Evolutionary conservation across 768 basidiomycete species (phyloP).

Genomic region (Pleurotus salmoneostramineus): DNA sequence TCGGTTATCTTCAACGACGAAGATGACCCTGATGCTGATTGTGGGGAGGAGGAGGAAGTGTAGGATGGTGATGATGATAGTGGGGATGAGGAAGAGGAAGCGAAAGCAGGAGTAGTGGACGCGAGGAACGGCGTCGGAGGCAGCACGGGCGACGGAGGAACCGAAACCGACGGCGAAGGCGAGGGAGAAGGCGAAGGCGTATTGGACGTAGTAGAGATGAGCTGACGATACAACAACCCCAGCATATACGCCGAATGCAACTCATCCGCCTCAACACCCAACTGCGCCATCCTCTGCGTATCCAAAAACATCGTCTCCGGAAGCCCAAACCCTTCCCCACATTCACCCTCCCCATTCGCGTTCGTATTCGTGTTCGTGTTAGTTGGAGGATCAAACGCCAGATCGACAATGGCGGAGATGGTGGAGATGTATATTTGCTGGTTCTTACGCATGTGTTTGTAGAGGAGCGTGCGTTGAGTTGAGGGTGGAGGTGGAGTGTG

Average conservation of each 20-base stretch:
- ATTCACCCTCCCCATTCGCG: too few species aligned
- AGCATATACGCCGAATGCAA: conserved; percentile 76
- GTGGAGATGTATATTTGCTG: conserved; percentile 53
- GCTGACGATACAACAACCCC: conserved; percentile 77
- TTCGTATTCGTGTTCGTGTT: too few species aligned
- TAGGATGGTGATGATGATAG: too few species aligned
- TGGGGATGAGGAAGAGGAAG: too few species aligned
- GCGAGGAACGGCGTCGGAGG: conserved; percentile 18
- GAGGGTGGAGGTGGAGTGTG: conserved; percentile 17
- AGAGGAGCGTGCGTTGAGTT: conserved; percentile 37
- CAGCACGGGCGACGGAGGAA: neutral
- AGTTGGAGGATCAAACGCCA: conserved; percentile 40
- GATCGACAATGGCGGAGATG: conserved; percentile 58
- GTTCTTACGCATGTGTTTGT: conserved; percentile 42
- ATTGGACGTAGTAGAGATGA: conserved; percentile 39
- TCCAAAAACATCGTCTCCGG: conserved; percentile 86
- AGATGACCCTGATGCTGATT: too few species aligned
- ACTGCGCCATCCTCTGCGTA: conserved; percentile 57
- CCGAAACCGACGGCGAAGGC: neutral
- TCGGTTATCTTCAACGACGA: conserved; percentile 36
- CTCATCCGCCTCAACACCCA: conserved; percentile 73
- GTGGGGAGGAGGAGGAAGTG: too few species aligned
- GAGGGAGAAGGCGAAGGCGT: neutral
- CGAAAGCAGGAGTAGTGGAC: too few species aligned
- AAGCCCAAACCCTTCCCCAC: too few species aligned